Evolutionary conservation across 345 rosid species (phyloP).

Genomic region (Cardamine chenopodiifolia): DNA sequence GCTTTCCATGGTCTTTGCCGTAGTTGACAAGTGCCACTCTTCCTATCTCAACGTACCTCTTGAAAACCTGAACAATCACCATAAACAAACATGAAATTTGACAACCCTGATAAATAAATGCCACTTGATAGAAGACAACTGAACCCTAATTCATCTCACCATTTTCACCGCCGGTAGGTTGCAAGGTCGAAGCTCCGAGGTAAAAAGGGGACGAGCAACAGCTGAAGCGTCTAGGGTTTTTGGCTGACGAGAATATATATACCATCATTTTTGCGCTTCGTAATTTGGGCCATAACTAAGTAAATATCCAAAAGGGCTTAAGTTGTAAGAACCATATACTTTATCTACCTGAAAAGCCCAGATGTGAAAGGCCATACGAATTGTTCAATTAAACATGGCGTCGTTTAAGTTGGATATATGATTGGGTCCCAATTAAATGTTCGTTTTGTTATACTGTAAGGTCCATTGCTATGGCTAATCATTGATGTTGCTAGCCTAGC

Average conservation of each 20-base stretch:
- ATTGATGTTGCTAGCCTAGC: too few relatives aligned
- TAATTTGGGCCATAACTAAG: background rate
- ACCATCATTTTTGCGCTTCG: slow-evolving; percentile 9
- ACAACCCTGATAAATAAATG: background rate
- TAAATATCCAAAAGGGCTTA: background rate
- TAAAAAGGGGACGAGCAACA: background rate
- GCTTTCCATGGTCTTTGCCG: slow-evolving; percentile 82
- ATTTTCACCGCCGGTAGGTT: slow-evolving; percentile 35
- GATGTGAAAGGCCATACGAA: background rate
- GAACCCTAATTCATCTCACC: slow-evolving; percentile 27
- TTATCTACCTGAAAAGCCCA: background rate
- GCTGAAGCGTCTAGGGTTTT: slow-evolving; percentile 11
- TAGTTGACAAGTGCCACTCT: slow-evolving; percentile 89
- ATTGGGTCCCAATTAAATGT: too few relatives aligned
- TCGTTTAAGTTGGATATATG: background rate
- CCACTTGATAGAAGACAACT: background rate
- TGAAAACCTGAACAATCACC: slow-evolving; percentile 62
- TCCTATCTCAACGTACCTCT: slow-evolving; percentile 96
- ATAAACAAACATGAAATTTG: background rate
- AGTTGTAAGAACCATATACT: background rate
- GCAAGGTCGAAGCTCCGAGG: slow-evolving; percentile 23
- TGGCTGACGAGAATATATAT: background rate
- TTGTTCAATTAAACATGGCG: too few relatives aligned
- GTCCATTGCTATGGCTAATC: too few relatives aligned
- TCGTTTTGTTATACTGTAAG: too few relatives aligned